Percentiles rank a stretch among this genome's conserved stretches.
Conservation (phyloP, 371 early-diverging fungal species). For the Mortierella sp. region DNA sequence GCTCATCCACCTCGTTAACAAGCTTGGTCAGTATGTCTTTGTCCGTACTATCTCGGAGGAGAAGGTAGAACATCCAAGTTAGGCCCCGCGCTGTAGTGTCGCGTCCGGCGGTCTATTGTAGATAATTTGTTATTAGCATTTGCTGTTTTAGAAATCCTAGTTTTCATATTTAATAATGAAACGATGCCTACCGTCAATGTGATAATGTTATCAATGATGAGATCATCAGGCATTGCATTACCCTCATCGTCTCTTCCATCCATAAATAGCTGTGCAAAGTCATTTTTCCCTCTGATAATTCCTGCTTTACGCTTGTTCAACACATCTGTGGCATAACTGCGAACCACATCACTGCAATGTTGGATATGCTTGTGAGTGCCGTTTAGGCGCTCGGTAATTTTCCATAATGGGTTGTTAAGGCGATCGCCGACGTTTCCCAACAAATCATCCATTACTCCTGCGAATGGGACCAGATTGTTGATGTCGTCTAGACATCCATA, state of each 20-base stretch:
- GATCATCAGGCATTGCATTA: constrained; percentile 59
- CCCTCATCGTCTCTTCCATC: constrained; percentile 62
- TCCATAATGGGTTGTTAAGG: constrained; percentile 28
- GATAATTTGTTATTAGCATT: constrained; percentile 64
- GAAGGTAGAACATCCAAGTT: constrained; percentile 72
- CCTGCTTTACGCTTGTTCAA: constrained; percentile 23
- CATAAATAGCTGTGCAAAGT: constrained; percentile 72
- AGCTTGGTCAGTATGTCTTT: constrained; percentile 10
- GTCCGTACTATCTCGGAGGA: constrained; percentile 37
- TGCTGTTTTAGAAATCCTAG: not conserved
- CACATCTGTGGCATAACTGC: not conserved
- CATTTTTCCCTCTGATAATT: constrained; percentile 55
- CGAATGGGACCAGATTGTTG: constrained; percentile 9
- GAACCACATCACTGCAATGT: not conserved
- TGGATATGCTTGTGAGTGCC: constrained; percentile 5
- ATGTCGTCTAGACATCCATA: constrained; percentile 39
- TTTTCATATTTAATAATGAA: not conserved
- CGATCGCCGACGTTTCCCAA: constrained; percentile 3
- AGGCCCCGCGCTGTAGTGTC: constrained; percentile 82
- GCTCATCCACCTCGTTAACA: constrained; percentile 23
- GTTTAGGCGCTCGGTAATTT: constrained; percentile 19
- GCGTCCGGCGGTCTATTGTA: constrained; percentile 64
- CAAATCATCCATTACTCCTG: constrained; percentile 16
- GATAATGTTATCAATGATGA: constrained; percentile 69
- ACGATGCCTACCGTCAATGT: constrained; percentile 62